phyloP scores from a whole-genome alignment of 2,329 filamentous ascomycete genomes.

The Hymenoscyphus fraxineus region DNA sequence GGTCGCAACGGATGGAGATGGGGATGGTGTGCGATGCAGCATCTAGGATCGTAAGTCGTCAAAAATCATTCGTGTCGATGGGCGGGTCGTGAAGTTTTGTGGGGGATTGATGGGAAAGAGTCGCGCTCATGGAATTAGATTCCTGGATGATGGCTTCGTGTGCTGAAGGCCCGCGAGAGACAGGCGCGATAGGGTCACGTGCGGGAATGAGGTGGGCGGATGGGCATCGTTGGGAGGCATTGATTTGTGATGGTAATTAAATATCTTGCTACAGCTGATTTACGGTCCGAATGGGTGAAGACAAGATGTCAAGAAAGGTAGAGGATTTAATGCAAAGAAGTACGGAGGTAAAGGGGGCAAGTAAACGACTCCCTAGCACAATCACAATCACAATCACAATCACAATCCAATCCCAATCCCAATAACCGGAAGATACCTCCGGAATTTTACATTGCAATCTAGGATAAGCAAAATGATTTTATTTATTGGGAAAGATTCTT shows the following conservation, averaged over 20 bases:
- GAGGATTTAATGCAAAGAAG: background rate
- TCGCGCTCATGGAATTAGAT: slow-evolving; percentile 1
- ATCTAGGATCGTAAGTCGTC: slow-evolving; percentile 6
- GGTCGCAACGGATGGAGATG: slow-evolving; percentile 2
- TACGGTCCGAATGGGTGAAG: background rate
- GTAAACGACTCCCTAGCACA: too few species aligned
- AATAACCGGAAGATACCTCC: background rate
- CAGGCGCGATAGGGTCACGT: background rate
- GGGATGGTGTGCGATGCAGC: background rate
- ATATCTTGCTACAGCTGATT: background rate
- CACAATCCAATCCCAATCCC: background rate
- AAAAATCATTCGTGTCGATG: slow-evolving; percentile 4
- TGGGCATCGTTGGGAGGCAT: background rate
- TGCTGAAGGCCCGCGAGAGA: background rate
- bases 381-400: too few species aligned
- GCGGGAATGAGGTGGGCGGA: background rate
- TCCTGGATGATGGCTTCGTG: slow-evolving; percentile 3
- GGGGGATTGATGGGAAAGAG: background rate
- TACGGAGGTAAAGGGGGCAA: too few species aligned
- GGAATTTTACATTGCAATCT: background rate
- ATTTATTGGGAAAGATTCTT: too few species aligned
- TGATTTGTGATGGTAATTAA: background rate
- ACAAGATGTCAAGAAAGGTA: background rate
- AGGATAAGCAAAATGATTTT: too few species aligned
- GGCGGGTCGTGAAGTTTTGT: background rate